A percentile compares a stretch with the other conserved stretches of the same genome.
phyloP scores from a whole-genome alignment of 2,329 filamentous ascomycete genomes.

The Ustulina deusta region DNA sequence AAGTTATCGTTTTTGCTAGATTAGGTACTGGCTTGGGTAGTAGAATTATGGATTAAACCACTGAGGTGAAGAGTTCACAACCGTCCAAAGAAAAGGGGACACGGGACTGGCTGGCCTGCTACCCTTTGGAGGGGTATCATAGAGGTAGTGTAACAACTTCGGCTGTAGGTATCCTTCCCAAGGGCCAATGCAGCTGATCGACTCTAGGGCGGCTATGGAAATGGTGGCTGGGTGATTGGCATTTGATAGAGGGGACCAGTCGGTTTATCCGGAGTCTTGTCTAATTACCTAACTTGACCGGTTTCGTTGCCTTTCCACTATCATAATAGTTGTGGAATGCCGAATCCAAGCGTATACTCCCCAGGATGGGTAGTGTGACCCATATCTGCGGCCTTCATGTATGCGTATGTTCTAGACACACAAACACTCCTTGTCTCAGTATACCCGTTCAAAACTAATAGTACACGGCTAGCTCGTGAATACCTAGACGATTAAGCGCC shows the following conservation, averaged over 20 bases:
- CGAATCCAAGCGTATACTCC: slow-evolving; percentile 3
- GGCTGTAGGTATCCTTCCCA: slow-evolving; percentile 13
- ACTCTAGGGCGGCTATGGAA: slow-evolving; percentile 7
- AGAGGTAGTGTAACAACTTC: slow-evolving; percentile 4
- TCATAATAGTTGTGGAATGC: neutral
- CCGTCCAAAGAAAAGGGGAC: neutral
- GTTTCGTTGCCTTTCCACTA: neutral
- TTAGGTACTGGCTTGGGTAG: neutral
- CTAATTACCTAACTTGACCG: slow-evolving; percentile 17
- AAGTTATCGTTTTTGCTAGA: neutral
- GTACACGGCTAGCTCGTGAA: no score
- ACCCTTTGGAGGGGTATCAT: neutral
- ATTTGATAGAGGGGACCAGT: slow-evolving; percentile 15
- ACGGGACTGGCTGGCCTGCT: neutral
- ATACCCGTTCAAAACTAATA: neutral
- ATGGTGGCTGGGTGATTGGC: slow-evolving; percentile 21
- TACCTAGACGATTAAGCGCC: neutral
- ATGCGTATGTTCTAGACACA: no score
- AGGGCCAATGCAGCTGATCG: slow-evolving; percentile 27
- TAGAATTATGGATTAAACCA: neutral
- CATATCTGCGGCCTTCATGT: no score
- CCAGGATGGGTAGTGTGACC: no score
- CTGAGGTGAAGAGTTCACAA: neutral
- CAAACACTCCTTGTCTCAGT: neutral
- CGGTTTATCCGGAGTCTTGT: slow-evolving; percentile 10